Evolutionary conservation across 179 eudicot genomes (phyloP), one percentile per base, ranked within the genome.

Genomic region (Beta macrorhiza): DNA sequence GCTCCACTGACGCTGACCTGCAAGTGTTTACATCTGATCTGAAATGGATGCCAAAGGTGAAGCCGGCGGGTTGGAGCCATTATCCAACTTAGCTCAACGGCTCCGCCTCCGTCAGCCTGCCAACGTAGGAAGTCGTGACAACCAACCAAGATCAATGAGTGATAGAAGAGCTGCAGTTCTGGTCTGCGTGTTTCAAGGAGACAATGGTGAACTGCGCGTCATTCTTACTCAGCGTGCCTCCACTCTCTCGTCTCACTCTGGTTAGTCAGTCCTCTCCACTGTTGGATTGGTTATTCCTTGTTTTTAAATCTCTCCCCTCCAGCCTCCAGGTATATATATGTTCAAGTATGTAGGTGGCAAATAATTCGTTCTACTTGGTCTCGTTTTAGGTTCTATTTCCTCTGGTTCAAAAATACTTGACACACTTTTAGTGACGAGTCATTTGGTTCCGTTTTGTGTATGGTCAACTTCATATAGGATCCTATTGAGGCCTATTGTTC

Each of bases 141-240:
- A 13, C 17, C 9, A 45, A 7, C 22, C 67, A 65, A 64, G 44
- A 61, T 49, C 77, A 72, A 77, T 58, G 42, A 71, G 65, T 7
- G 45, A 15, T 69, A 89, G 79, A 75, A 83, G 90, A 87, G 93
- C 97, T 65, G 93, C 98, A 9, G 98, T 94, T 80, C 82, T 94
- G 83, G 78, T 92, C 85, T 94, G 98, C 87, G 62, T 94, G 42
- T 94, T 91, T 69, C 87, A 90, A 82, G 93, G 86, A 56, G 83
- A 87, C 79, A 53, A 84, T 19, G 92, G 89, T 32, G 89, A 91
- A 64, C 67, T 94, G 59, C 89, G 93, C 3, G 95, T 94, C 3
- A 88, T 94, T 71, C 97, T 94, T 78, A 94, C 98, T 76, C 73
- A 88, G 64, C 90, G 97, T 77, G 88, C 97, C 76, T 87, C 93